Conservation (phyloP, 306 rosid genomes). For the Acacia acuminata region DNA sequence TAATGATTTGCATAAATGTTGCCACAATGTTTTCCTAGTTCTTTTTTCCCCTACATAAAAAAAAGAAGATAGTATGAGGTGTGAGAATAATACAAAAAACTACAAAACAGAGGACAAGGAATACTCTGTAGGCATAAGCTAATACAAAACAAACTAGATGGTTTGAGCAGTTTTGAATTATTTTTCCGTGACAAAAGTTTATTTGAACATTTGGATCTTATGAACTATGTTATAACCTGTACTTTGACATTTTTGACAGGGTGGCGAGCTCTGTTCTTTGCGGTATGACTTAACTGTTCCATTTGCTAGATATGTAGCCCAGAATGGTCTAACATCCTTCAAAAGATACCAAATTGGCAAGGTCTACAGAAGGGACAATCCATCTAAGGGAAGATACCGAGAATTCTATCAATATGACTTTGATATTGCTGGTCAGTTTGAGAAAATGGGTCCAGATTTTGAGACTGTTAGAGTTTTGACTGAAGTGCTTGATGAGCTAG, state of each 20-base stretch:
- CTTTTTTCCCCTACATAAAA: background rate
- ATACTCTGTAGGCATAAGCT: background rate
- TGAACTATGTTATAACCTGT: constrained; percentile 26
- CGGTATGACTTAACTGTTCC: constrained; percentile 92
- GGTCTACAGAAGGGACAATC: constrained; percentile 96
- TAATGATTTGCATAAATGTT: background rate
- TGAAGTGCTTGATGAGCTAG: too few species aligned
- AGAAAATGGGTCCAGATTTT: too few species aligned
- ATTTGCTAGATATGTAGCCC: constrained; percentile 85
- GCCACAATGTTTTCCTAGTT: background rate
- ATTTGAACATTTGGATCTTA: constrained; percentile 1
- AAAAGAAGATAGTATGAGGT: background rate
- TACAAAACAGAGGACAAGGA: background rate
- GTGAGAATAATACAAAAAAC: background rate
- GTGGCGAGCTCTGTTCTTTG: constrained; percentile 88
- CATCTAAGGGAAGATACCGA: constrained; percentile 94
- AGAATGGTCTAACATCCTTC: constrained; percentile 83
- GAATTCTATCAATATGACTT: constrained; percentile 96
- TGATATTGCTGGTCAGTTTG: too few species aligned
- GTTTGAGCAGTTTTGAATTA: background rate
- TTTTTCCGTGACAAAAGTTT: background rate
- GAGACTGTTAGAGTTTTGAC: too few species aligned
- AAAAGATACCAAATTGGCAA: constrained; percentile 95
- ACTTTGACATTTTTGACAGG: constrained; percentile 52
- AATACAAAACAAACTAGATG: background rate